Evolutionary conservation across 768 basidiomycete species (phyloP).

Genomic region (Lyophyllum decastes): DNA sequence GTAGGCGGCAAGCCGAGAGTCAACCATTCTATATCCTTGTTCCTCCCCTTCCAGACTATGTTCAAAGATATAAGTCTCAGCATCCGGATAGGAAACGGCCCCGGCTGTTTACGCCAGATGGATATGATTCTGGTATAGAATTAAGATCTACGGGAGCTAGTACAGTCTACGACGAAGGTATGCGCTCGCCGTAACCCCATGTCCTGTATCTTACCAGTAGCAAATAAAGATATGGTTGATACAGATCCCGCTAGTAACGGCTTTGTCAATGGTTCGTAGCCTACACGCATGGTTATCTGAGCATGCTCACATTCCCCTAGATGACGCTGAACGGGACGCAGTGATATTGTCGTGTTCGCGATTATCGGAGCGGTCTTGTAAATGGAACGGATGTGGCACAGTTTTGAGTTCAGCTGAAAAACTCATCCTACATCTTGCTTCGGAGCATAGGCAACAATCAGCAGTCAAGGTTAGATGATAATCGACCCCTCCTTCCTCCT

Average conservation of each 20-base stretch:
- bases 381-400: conserved; percentile 60
- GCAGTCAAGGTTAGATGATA: conserved; percentile 6
- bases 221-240: conserved; percentile 16
- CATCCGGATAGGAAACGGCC: conserved; percentile 1
- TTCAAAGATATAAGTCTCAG: conserved; percentile 14
- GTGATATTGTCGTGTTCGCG: conserved; percentile 50
- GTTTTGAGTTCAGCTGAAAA: conserved; percentile 54
- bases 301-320: neutral
- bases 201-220: conserved; percentile 13
- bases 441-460: conserved; percentile 13
- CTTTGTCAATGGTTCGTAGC: conserved; percentile 16
- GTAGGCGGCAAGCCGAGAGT: neutral
- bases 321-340: conserved; percentile 37
- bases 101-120: conserved; percentile 1
- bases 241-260: conserved; percentile 13
- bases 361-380: conserved; percentile 49
- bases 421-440: conserved; percentile 49
- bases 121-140: conserved; percentile 1
- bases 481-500: neutral
- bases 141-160: neutral
- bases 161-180: conserved; percentile 22
- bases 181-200: conserved; percentile 11
- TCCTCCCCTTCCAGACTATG: conserved; percentile 32
- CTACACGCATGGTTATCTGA: neutral
- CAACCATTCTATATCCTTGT: conserved; percentile 28